phyloP scores from a whole-genome alignment of 2,329 filamentous ascomycete species.

The Diaporthe vexans region DNA sequence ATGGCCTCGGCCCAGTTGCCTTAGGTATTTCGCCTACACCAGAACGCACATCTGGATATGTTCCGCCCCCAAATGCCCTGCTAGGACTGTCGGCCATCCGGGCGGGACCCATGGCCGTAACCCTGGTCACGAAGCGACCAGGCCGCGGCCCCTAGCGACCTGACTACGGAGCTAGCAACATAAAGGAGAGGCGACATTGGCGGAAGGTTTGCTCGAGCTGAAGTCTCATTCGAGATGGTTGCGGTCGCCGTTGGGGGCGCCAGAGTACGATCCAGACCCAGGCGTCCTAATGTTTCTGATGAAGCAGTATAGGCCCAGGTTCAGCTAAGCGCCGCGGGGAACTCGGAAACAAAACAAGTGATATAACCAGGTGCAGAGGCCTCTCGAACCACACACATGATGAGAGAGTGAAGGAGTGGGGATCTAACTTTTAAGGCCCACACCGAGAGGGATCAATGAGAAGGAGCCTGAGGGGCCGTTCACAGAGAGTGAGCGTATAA shows the following conservation, averaged over 20 bases:
- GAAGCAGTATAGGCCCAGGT: constrained; percentile 1
- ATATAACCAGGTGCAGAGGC: neutral
- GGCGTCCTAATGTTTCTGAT: neutral
- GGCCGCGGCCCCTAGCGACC: neutral
- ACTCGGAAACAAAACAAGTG: neutral
- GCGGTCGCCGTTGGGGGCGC: constrained; percentile 26
- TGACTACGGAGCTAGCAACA: neutral
- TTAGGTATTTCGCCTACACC: neutral
- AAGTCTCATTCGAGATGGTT: constrained; percentile 8
- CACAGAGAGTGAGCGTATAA: too few relatives aligned
- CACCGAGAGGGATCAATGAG: too few relatives aligned
- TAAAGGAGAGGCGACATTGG: neutral
- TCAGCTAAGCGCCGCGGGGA: constrained; percentile 28
- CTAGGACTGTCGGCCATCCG: neutral
- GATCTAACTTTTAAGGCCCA: too few relatives aligned
- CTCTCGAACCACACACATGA: neutral
- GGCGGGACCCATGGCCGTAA: constrained; percentile 1
- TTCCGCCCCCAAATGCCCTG: constrained; percentile 12
- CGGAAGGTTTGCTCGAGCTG: constrained; percentile 3
- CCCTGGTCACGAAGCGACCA: neutral
- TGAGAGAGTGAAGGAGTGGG: neutral
- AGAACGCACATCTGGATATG: neutral
- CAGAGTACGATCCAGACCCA: neutral
- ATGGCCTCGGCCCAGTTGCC: neutral
- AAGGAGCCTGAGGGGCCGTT: neutral